A percentile compares a stretch with the other conserved stretches of the same genome.
Conservation (phyloP, 768 basidiomycete species). For the Podaxis pistillaris region DNA sequence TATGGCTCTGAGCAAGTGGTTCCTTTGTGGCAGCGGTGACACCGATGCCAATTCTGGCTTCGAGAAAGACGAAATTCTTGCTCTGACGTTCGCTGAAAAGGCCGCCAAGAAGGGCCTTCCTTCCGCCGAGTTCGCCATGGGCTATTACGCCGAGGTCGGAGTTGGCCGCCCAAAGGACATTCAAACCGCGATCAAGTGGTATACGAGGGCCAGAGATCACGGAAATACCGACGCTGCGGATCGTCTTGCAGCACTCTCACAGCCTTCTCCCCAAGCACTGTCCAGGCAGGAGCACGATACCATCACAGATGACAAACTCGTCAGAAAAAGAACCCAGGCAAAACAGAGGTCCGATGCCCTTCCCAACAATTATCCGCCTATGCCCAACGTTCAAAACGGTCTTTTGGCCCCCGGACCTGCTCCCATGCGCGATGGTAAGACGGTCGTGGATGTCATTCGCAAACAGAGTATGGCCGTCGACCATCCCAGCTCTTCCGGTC, state of each 20-base stretch:
- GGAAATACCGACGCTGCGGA: slow-evolving; percentile 80
- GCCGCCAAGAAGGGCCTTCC: slow-evolving; percentile 72
- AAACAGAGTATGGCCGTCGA: slow-evolving; percentile 28
- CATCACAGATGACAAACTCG: slow-evolving; percentile 76
- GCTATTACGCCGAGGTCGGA: slow-evolving; percentile 92
- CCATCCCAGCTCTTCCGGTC: not conserved
- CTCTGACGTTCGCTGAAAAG: slow-evolving; percentile 89
- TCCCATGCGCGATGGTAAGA: slow-evolving; percentile 32
- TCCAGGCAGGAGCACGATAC: slow-evolving; percentile 79
- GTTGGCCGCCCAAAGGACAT: slow-evolving; percentile 72
- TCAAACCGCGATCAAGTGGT: slow-evolving; percentile 74
- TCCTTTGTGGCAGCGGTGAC: slow-evolving; percentile 75
- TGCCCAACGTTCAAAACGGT: slow-evolving; percentile 9
- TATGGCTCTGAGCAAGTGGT: slow-evolving; percentile 98
- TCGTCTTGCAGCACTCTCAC: slow-evolving; percentile 67
- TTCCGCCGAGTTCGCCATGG: slow-evolving; percentile 92
- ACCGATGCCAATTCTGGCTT: slow-evolving; percentile 39
- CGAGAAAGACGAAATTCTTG: slow-evolving; percentile 84
- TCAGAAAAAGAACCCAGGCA: slow-evolving; percentile 76
- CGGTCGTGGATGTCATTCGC: slow-evolving; percentile 55
- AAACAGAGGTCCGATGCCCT: slow-evolving; percentile 43
- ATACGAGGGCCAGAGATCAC: slow-evolving; percentile 69
- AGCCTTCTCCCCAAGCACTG: slow-evolving; percentile 59
- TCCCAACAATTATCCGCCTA: slow-evolving; percentile 10
- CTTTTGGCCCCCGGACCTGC: slow-evolving; percentile 3